Evolutionary conservation across 2,329 filamentous ascomycete genomes (phyloP).

Genomic region (Phaeomoniella chlamydospora): DNA sequence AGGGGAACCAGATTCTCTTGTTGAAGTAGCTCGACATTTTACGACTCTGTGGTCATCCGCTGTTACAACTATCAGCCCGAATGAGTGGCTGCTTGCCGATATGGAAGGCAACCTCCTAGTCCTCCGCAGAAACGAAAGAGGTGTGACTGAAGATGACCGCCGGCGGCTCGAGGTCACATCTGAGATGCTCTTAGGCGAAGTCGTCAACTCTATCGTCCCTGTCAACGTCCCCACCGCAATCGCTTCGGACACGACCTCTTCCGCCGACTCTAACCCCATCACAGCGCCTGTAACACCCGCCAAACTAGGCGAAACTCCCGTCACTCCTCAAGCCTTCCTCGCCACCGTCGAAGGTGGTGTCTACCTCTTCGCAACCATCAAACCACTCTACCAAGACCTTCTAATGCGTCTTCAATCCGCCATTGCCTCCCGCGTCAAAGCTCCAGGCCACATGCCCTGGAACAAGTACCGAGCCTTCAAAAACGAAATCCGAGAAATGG

Average conservation of each 20-base stretch:
- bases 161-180: slow-evolving; percentile 57
- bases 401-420: slow-evolving; percentile 67
- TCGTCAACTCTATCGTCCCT: slow-evolving; percentile 75
- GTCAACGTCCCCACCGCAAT: slow-evolving; percentile 58
- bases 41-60: slow-evolving; percentile 73
- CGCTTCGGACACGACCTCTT: slow-evolving; percentile 16
- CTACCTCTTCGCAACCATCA: slow-evolving; percentile 70
- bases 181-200: slow-evolving; percentile 78
- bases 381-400: slow-evolving; percentile 57
- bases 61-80: slow-evolving; percentile 54
- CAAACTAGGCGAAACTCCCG: slow-evolving; percentile 37
- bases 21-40: slow-evolving; percentile 66
- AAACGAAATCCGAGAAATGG: slow-evolving; percentile 53
- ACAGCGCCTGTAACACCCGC: background rate
- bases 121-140: slow-evolving; percentile 56
- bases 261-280: background rate
- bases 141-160: slow-evolving; percentile 60
- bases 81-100: slow-evolving; percentile 72
- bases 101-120: slow-evolving; percentile 78
- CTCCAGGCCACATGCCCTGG: slow-evolving; percentile 63
- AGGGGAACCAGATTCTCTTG: slow-evolving; percentile 40
- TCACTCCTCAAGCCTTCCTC: slow-evolving; percentile 73
- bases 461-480: slow-evolving; percentile 69
- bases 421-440: slow-evolving; percentile 51
- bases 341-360: slow-evolving; percentile 85